Evolutionary conservation across 805 yeast genomes (phyloP), one percentile per base, ranked within the genome.

Genomic region (Saccharomyces kudriavzevii): DNA sequence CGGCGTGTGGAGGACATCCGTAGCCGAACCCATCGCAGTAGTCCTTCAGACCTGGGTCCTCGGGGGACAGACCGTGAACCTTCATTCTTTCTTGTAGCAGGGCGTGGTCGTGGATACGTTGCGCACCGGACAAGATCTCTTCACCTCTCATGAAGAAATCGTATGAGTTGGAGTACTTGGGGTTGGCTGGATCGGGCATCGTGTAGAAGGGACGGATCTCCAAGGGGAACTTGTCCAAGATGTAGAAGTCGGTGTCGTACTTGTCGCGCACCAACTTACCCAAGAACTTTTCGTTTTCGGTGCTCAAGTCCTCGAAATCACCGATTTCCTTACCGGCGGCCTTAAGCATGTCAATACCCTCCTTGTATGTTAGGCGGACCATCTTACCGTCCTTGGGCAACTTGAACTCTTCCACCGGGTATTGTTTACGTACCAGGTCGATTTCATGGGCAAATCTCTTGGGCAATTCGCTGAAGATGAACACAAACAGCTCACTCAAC

Each of bases 141-240:
- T 94, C 99, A 70, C 99, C 99, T 78, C 99, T 87, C 99, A 94
- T 94, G 81, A 94, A 94, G 85, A 94, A 94, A 77, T 94, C 99
- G 70, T 92, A 94, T 22, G 98, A 92, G 82, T 94, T 94, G 59
- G 98, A 91, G 77, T 91, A 91, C 63, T 85, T 80, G 59, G 96
- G 83, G 75, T 94, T 91, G 66, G 83, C 85, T 20, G 98, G 80
- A 71, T 90, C 97, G 58, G 99, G 98, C 99, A 94, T 94, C 49
- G 99, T 94, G 81, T 94, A 94, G 82, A 94, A 94, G 54, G 99
- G 99, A 79, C 99, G 85, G 53, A 91, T 82, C 29, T 89, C 94
- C 68, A 90, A 79, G 66, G 99, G 99, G 88, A 94, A 94, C 74
- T 94, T 94, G 80, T 94, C 99, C 74, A 94, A 82, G 67, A 94